Evolutionary conservation across 2,329 filamentous ascomycete species (phyloP).

Genomic region (Arthrobotrys sinensis): DNA sequence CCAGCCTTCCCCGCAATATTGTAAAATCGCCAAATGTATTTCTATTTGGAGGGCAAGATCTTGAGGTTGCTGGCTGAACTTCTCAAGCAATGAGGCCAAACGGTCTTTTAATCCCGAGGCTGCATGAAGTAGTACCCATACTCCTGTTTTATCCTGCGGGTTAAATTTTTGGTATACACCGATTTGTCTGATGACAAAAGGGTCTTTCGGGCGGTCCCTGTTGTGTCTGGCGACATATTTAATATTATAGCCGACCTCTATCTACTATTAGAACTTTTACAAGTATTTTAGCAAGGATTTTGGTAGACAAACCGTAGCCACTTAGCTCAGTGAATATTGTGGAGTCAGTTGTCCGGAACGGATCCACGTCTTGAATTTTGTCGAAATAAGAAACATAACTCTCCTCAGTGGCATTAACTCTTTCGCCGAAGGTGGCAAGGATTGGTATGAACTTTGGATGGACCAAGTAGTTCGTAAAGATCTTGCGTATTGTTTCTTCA

Average conservation of each 20-base stretch:
- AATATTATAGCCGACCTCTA: slow-evolving; percentile 27
- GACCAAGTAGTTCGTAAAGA: slow-evolving; percentile 15
- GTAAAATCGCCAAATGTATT: slow-evolving; percentile 19
- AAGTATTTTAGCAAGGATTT: background rate
- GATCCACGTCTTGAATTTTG: slow-evolving; percentile 24
- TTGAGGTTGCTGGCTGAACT: slow-evolving; percentile 17
- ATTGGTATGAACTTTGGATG: slow-evolving; percentile 24
- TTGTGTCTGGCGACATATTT: slow-evolving; percentile 38
- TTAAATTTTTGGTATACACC: slow-evolving; percentile 28
- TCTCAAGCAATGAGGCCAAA: slow-evolving; percentile 9
- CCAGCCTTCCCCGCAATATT: slow-evolving; percentile 25
- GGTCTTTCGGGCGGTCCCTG: slow-evolving; percentile 22
- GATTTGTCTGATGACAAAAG: slow-evolving; percentile 25
- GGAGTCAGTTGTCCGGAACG: background rate
- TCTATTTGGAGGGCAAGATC: slow-evolving; percentile 33
- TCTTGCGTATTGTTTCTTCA: slow-evolving; percentile 19
- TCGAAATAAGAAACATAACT: slow-evolving; percentile 30
- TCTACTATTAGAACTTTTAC: background rate
- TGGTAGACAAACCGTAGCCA: slow-evolving; percentile 17
- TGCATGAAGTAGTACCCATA: slow-evolving; percentile 27
- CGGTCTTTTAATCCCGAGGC: slow-evolving; percentile 25
- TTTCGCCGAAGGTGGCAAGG: slow-evolving; percentile 26
- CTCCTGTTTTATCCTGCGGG: slow-evolving; percentile 11
- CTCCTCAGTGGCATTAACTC: slow-evolving; percentile 18
- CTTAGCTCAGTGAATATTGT: background rate